phyloP scores from a whole-genome alignment of 345 rosid species.

The Ceriops zippeliana region DNA sequence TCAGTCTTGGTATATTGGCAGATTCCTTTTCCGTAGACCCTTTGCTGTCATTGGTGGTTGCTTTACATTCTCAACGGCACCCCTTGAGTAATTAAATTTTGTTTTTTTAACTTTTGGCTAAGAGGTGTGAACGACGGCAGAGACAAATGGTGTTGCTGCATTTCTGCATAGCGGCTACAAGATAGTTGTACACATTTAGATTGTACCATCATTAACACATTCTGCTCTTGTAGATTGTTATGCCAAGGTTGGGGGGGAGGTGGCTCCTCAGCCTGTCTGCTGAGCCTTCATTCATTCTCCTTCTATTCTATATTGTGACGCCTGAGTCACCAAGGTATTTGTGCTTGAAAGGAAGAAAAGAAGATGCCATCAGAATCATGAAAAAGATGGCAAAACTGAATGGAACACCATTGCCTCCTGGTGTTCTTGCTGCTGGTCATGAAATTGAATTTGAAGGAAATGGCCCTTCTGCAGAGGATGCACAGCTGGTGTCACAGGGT shows the following conservation, averaged over 20 bases:
- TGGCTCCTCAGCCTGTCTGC: conserved; percentile 82
- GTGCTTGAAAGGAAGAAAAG: conserved; percentile 60
- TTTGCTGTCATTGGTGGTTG: too few species aligned
- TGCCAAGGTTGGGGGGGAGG: conserved; percentile 89
- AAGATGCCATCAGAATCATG: conserved; percentile 58
- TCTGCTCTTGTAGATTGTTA: conserved; percentile 54
- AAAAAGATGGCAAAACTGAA: conserved; percentile 59
- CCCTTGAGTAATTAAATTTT: neutral
- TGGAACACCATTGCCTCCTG: conserved; percentile 53
- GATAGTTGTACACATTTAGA: too few species aligned
- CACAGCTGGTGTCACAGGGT: conserved; percentile 33
- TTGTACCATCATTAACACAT: neutral
- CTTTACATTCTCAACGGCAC: neutral
- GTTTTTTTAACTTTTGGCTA: too few species aligned
- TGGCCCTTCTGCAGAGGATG: conserved; percentile 33
- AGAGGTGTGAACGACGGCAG: too few species aligned
- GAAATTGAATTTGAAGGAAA: conserved; percentile 42
- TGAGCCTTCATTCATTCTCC: conserved; percentile 69
- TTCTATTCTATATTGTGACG: conserved; percentile 59
- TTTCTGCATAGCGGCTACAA: too few species aligned
- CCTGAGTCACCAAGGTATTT: conserved; percentile 89
- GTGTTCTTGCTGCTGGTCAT: conserved; percentile 56
- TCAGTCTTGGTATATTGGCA: too few species aligned
- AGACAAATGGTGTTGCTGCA: too few species aligned
- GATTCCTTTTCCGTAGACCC: too few species aligned